phyloP scores from a whole-genome alignment of 306 rosid species.

The Astragalus membranaceus region DNA sequence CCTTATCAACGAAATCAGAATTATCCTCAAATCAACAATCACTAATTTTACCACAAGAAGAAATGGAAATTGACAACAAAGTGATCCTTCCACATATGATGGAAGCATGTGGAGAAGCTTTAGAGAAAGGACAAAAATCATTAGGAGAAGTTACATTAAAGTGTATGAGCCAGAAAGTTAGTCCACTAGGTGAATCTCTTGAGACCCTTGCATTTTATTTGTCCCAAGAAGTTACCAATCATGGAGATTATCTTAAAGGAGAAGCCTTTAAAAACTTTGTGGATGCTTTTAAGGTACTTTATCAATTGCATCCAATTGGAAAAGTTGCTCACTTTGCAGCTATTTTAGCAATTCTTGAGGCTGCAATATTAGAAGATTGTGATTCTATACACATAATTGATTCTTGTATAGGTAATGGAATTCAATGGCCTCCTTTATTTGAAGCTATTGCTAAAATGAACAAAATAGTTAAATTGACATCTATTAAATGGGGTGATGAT shows the following conservation, averaged over 20 bases:
- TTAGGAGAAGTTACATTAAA: slow-evolving; percentile 33
- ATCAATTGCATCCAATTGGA: slow-evolving; percentile 41
- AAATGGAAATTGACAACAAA: slow-evolving; percentile 39
- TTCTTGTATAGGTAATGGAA: slow-evolving; percentile 42
- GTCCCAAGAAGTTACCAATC: slow-evolving; percentile 23
- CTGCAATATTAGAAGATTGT: slow-evolving; percentile 41
- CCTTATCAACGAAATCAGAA: slow-evolving; percentile 38
- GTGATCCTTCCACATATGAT: slow-evolving; percentile 40
- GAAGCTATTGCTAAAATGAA: slow-evolving; percentile 28
- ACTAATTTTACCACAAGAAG: slow-evolving; percentile 34
- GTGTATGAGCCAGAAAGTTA: slow-evolving; percentile 41
- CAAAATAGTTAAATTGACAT: slow-evolving; percentile 44
- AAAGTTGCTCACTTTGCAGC: slow-evolving; percentile 49
- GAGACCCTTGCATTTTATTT: slow-evolving; percentile 50
- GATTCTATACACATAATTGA: slow-evolving; percentile 45
- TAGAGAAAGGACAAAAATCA: slow-evolving; percentile 33
- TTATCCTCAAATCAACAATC: slow-evolving; percentile 27
- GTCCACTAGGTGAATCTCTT: slow-evolving; percentile 37
- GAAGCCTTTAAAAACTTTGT: slow-evolving; percentile 40
- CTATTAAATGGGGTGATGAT: slow-evolving; percentile 35
- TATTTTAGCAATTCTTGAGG: slow-evolving; percentile 45
- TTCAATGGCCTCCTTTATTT: slow-evolving; percentile 44
- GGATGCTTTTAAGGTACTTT: slow-evolving; percentile 28
- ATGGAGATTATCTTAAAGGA: slow-evolving; percentile 33
- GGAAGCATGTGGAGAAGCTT: slow-evolving; percentile 42